Percentiles rank a stretch among this genome's conserved stretches.
Evolutionary conservation across 441 rosid genomes (phyloP).

Genomic region (Adansonia rubrostipa): DNA sequence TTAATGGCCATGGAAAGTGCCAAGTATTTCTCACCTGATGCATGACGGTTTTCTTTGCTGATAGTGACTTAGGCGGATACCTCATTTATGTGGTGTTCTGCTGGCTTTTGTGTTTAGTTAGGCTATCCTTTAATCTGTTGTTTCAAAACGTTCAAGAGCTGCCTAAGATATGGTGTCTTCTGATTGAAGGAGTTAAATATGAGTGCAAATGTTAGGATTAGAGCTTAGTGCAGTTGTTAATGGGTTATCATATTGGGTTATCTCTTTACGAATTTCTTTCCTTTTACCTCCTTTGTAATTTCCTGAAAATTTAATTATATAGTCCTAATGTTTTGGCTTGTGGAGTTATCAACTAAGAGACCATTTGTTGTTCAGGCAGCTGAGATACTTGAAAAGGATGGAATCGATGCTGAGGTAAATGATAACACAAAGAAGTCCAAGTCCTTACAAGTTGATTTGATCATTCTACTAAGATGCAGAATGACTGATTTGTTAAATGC

Average conservation of each 20-base stretch:
- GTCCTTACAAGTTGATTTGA: background rate
- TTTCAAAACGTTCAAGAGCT: background rate
- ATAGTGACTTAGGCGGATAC: background rate
- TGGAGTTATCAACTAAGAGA: background rate
- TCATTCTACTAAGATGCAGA: background rate
- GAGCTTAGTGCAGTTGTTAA: background rate
- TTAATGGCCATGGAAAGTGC: background rate
- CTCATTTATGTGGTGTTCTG: background rate
- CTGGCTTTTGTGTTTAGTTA: background rate
- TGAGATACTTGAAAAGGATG: conserved; percentile 78
- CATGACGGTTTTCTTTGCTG: background rate
- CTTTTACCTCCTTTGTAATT: background rate
- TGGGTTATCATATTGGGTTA: background rate
- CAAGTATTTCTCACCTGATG: background rate
- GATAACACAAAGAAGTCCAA: background rate
- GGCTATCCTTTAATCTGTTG: background rate
- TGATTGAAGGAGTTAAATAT: background rate
- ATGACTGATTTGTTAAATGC: conserved; percentile 26
- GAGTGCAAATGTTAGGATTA: background rate
- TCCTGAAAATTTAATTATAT: background rate
- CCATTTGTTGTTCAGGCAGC: conserved; percentile 60
- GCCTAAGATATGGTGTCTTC: background rate
- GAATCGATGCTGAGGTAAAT: conserved; percentile 78
- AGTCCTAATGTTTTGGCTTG: conserved; percentile 13
- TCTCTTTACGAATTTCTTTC: background rate